Percentiles rank a stretch among this genome's conserved stretches.
Conservation (phyloP, 345 rosid genomes). For the Syzygium jambos region DNA sequence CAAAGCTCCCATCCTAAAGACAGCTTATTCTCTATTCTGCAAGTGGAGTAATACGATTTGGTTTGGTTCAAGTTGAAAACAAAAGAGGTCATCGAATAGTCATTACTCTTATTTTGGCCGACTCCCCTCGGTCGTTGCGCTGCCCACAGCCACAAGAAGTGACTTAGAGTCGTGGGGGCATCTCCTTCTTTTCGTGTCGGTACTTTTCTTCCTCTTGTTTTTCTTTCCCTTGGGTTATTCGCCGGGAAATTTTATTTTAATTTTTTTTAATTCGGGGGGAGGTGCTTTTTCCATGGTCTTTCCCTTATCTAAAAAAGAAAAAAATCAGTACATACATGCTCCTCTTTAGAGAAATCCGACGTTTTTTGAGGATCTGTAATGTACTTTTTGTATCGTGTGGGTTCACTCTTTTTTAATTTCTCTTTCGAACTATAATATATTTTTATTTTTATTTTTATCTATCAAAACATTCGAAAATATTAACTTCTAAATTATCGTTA, state of each 20-base stretch:
- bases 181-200: not conserved
- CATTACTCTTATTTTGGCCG: not conserved
- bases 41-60: not conserved
- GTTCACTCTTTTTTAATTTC: not conserved
- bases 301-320: too few species aligned
- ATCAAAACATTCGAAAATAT: not conserved
- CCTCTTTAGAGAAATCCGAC: not conserved
- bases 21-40: not conserved
- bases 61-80: not conserved
- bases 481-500: not conserved
- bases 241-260: not conserved
- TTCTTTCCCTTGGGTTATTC: not conserved
- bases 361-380: not conserved
- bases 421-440: not conserved
- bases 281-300: too few species aligned
- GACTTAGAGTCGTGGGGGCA: not conserved
- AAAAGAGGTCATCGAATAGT: not conserved
- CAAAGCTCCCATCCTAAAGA: not conserved
- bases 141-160: not conserved
- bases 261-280: too few species aligned
- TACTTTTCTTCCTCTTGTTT: not conserved
- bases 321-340: not conserved
- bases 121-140: not conserved
- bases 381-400: not conserved
- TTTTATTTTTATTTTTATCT: not conserved